A percentile compares a stretch with the other conserved stretches of the same genome.
These are phyloP conservation scores for Sicyos edulis DNA, from an alignment of 306 rosid species.

Conservation along the genomic window DNA sequence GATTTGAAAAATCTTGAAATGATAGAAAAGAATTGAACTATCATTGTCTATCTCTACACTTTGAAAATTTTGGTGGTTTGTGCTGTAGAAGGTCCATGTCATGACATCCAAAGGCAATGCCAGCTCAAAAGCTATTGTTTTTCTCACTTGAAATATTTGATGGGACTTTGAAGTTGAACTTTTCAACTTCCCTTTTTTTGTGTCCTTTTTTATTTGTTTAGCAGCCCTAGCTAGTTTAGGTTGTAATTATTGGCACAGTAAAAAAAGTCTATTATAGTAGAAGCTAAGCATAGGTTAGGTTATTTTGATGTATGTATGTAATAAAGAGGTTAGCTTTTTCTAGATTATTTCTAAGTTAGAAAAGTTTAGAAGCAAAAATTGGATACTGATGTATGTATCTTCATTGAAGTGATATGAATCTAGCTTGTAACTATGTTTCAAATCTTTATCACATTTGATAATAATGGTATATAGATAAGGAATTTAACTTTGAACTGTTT, in stretches of 20 bases:
- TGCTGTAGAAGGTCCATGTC: too few relatives aligned
- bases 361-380: not conserved
- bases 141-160: too few relatives aligned
- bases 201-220: not conserved
- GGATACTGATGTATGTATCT: not conserved
- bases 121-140: too few relatives aligned
- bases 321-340: not conserved
- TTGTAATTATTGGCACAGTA: not conserved
- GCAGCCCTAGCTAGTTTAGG: conserved; percentile 8
- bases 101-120: not conserved
- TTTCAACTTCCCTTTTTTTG: not conserved
- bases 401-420: not conserved
- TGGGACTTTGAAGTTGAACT: conserved; percentile 7
- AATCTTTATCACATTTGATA: not conserved
- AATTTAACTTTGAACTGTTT: not conserved
- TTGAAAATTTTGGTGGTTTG: too few relatives aligned
- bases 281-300: not conserved
- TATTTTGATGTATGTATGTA: not conserved
- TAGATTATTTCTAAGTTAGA: conserved; percentile 10
- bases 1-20: not conserved
- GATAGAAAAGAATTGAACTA: conserved; percentile 1
- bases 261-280: not conserved
- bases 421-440: not conserved
- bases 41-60: not conserved
- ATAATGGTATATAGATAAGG: not conserved